A percentile compares a stretch with the other conserved stretches of the same genome.
phyloP scores from a whole-genome alignment of 2,329 filamentous ascomycete species.

The Epichloe scottii region DNA sequence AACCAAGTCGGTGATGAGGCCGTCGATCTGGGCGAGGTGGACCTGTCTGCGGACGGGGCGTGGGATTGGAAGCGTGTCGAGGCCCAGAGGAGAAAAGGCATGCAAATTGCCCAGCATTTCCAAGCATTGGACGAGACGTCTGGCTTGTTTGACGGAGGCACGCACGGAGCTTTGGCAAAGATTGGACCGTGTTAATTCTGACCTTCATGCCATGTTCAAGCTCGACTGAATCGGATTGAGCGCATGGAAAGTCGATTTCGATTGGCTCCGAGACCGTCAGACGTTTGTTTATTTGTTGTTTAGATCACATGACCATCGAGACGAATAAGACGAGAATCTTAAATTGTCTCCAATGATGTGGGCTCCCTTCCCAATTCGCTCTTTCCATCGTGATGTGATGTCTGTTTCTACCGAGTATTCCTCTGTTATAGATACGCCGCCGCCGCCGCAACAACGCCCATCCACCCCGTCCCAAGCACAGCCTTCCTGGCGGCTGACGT shows the following conservation, averaged over 20 bases:
- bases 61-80: slow-evolving; percentile 51
- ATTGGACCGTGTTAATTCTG: slow-evolving; percentile 29
- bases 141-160: slow-evolving; percentile 39
- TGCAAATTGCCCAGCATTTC: slow-evolving; percentile 43
- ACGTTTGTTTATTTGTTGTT: neutral
- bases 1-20: slow-evolving; percentile 11
- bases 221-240: too few relatives aligned
- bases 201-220: neutral
- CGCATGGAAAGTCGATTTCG: too few relatives aligned
- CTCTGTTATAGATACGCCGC: neutral
- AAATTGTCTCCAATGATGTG: too few relatives aligned
- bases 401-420: too few relatives aligned
- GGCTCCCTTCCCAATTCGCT: too few relatives aligned
- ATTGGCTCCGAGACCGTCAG: too few relatives aligned
- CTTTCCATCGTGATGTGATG: too few relatives aligned
- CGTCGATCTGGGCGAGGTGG: slow-evolving; percentile 10
- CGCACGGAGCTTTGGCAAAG: slow-evolving; percentile 36
- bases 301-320: too few relatives aligned
- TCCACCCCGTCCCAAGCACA: neutral
- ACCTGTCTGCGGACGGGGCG: slow-evolving; percentile 22
- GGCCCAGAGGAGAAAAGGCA: slow-evolving; percentile 39
- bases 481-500: neutral
- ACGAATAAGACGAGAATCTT: too few relatives aligned
- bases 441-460: neutral
- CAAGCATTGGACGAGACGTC: slow-evolving; percentile 42